Conservation (phyloP, 331 rosid genomes). For the Prunus yedoensis region DNA sequence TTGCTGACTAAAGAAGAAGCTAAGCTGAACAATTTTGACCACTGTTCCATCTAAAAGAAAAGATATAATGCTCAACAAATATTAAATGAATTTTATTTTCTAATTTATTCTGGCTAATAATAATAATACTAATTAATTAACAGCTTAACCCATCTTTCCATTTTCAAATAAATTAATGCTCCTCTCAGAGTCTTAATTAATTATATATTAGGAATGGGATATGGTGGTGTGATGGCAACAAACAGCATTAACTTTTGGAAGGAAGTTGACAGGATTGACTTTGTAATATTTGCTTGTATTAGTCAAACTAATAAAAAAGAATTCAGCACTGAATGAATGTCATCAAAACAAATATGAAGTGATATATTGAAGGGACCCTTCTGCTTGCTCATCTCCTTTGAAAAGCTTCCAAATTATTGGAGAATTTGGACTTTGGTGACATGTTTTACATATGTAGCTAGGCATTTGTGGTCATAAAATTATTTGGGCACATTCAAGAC, state of each 20-base stretch:
- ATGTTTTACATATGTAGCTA: not conserved
- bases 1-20: not conserved
- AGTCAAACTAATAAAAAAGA: not conserved
- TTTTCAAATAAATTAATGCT: not conserved
- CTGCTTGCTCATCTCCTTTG: not conserved
- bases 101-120: too few relatives aligned
- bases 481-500: not conserved
- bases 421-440: not conserved
- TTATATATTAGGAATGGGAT: not conserved
- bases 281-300: not conserved
- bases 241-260: not conserved
- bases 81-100: not conserved
- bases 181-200: not conserved
- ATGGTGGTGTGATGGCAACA: too few relatives aligned
- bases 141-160: not conserved
- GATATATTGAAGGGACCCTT: not conserved
- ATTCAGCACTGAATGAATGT: not conserved
- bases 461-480: not conserved
- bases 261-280: not conserved
- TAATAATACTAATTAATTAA: not conserved
- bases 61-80: not conserved
- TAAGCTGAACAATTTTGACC: slow-evolving; percentile 10
- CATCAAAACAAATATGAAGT: not conserved
- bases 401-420: not conserved
- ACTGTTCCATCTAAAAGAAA: not conserved